Base-by-base conservation (phyloP, 1,284 basidiomycete species). In the Cutaneotrichosporon cavernicola region DNA sequence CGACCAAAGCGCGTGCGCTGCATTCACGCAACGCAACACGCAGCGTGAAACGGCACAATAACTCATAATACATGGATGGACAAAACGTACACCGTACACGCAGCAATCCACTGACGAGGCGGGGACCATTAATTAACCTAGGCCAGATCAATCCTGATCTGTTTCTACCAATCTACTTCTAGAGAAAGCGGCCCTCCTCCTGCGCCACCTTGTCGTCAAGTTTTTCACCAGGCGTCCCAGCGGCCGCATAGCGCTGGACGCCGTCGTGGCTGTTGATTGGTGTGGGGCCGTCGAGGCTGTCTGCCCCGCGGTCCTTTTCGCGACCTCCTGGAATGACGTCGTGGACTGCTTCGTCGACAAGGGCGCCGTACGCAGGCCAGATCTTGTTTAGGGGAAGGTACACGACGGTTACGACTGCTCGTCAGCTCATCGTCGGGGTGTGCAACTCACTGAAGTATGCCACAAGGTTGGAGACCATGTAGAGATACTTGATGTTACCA, bases 401-500 rank as follows among this genome's bases (percentile, higher is more conserved):
- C 16, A 66, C 26, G n/a, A 52, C 16, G 30, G 58, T 43, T 4
- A 59, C 65, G 49, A 63, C 57, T 59, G 57, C 1, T 21, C 3
- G 46, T 51, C 6, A 43, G 52, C 18, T n/a, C 30, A n/a, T 18
- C 5, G 4, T 3, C 6, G n/a, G 13, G 11, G 9, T n/a, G 11
- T 32, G n/a, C 11, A 38, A 60, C 62, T 60, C 51, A 60, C 59
- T 64, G 49, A 51, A 26, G 43, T 62, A 58, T 21, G 58, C 63
- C 31, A 59, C 56, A 57, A 67, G 30, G 58, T 62, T 62, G 57
- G 50, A 56, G 36, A 68, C 61, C 59, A 63, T 63, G 64, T 61
- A 79, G 63, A 79, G 72, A 66, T 72, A 77, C 34, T 68, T 40
- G 50, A 73, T 71, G 68, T 77, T 77, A 52, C 77, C 77, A 51